phyloP scores from a whole-genome alignment of 2,329 filamentous ascomycete genomes.

The Neonectria sp. region DNA sequence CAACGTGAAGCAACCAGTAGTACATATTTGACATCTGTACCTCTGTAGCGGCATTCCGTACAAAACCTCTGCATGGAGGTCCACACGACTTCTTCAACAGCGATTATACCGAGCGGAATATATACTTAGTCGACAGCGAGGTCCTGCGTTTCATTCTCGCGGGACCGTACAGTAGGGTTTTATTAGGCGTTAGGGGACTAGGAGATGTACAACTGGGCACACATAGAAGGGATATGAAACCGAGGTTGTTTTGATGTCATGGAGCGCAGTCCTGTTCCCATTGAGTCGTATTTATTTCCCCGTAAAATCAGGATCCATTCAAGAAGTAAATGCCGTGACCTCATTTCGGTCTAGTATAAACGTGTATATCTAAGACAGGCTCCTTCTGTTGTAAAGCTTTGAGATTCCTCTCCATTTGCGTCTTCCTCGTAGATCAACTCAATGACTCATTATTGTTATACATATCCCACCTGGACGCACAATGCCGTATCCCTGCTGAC shows the following conservation, averaged over 20 bases:
- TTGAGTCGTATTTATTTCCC: neutral
- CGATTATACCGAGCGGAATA: neutral
- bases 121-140: neutral
- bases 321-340: no score
- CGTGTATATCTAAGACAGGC: neutral
- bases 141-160: conserved; percentile 2
- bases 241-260: conserved; percentile 2
- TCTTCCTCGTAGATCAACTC: neutral
- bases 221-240: conserved; percentile 25
- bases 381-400: neutral
- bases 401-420: neutral
- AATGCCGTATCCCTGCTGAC: conserved; percentile 23
- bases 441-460: conserved; percentile 6
- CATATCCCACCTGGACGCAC: conserved; percentile 30
- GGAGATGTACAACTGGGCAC: conserved; percentile 19
- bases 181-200: conserved; percentile 18
- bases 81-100: neutral
- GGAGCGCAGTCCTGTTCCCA: neutral
- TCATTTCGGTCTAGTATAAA: neutral
- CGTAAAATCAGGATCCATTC: neutral
- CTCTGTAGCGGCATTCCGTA: neutral
- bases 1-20: neutral
- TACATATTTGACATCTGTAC: neutral
- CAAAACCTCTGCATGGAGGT: neutral
- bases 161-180: neutral